Evolutionary conservation across 495 filamentous ascomycete genomes (phyloP), one percentile per base, ranked within the genome.

Genomic region (Immersiella caudata): DNA sequence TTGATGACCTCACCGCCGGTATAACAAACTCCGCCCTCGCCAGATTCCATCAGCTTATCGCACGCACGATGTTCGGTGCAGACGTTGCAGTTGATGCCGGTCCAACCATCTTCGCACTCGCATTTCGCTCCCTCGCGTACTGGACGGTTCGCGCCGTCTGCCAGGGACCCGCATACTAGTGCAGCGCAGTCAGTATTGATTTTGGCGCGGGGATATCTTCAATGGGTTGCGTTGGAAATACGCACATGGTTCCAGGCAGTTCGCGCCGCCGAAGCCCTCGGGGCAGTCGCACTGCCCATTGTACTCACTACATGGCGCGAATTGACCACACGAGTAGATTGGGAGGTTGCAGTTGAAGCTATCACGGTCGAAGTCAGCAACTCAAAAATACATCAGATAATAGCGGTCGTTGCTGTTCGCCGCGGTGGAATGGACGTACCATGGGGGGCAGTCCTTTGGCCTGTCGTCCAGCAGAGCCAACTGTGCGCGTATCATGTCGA

Each of bases 31-130:
- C 92, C 94, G 51, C 87, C 92, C 50, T 90, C 82, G 0, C 85
- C 85, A 4, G 85, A 83, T 2, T 93, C 92, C 87, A 94, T 95
- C 78, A 99, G 79, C 8, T 90, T 86, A 77, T 93, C 83, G 75
- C 95, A 99, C 14, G 91, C 93, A 65, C 89, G 80, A 75, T 98
- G 83, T 18, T 87, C 86, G 55, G 89, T 85, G 79, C 95, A 99
- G 64, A 98, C 92, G 75, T 99, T 99, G 85, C 95, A 99, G 83
- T 99, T 99, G 79, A 98, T 94, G 68, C 95, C 95, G n/a, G 86
- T 86, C 95, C 95, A 99, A 57, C 96, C 95, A 35, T 97, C 93
- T 68, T 93, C 88, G 79, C 95, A 99, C 26, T 94, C 80, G 79
- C 95, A 99, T 36, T 82, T 79, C 18, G 88, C 82, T 54, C 84